A percentile compares a stretch with the other conserved stretches of the same genome.
These are phyloP conservation scores for Fusarium buxicola DNA, from an alignment of 2,329 filamentous ascomycete genomes.

Conservation along the genomic window DNA sequence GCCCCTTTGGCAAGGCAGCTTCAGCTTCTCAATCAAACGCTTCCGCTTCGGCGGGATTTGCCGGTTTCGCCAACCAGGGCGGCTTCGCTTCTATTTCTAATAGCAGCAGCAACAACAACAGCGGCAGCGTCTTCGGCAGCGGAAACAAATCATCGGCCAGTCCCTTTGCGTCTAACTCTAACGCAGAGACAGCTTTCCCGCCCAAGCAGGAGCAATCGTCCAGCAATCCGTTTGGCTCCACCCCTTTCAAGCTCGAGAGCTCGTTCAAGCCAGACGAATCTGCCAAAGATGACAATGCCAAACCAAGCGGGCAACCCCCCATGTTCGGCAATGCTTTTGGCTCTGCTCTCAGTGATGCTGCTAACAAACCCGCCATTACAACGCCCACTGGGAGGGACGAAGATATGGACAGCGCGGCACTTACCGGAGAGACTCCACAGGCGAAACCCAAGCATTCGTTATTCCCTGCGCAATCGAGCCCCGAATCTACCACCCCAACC, in stretches of 20 bases:
- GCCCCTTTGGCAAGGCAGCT: constrained; percentile 54
- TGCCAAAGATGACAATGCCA: constrained; percentile 68
- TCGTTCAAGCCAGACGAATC: constrained; percentile 74
- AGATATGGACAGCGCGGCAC: constrained; percentile 61
- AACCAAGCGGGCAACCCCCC: constrained; percentile 57
- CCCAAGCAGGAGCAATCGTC: constrained; percentile 46
- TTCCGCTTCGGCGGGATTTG: constrained; percentile 60
- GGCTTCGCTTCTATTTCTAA: constrained; percentile 65
- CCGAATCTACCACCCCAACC: constrained; percentile 61
- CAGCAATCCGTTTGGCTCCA: constrained; percentile 58
- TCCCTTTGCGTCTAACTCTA: constrained; percentile 45
- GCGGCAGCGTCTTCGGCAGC: constrained; percentile 53
- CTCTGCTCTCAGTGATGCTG: constrained; percentile 64
- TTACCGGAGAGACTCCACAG: constrained; percentile 52
- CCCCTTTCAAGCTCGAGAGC: constrained; percentile 74
- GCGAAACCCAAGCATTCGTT: constrained; percentile 51
- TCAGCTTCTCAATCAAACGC: constrained; percentile 45
- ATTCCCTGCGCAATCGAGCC: constrained; percentile 42
- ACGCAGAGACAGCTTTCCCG: constrained; percentile 44
- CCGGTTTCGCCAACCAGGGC: constrained; percentile 64
- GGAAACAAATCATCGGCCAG: constrained; percentile 51
- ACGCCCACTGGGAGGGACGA: constrained; percentile 59
- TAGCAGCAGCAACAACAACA: constrained; percentile 50
- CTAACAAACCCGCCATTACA: constrained; percentile 52
- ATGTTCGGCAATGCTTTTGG: constrained; percentile 73